phyloP scores from a whole-genome alignment of 2,329 filamentous ascomycete species.

The Trichoderma semiorbis region DNA sequence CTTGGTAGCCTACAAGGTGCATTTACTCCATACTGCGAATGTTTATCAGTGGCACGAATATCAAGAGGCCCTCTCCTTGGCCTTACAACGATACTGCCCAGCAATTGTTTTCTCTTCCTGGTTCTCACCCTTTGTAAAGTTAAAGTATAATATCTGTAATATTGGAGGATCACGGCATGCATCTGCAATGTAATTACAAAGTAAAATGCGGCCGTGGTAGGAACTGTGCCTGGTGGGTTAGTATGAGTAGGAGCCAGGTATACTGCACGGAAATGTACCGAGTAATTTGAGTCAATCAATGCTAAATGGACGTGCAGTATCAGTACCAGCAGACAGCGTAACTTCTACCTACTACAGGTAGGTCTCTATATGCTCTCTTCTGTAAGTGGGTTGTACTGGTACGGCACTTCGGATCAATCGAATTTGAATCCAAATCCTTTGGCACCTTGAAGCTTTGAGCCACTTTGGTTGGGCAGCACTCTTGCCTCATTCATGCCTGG shows the following conservation, averaged over 20 bases:
- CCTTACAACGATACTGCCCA: neutral
- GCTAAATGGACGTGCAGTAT: too few species aligned
- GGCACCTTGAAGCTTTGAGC: neutral
- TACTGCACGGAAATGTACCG: neutral
- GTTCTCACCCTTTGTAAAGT: neutral
- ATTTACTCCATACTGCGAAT: too few species aligned
- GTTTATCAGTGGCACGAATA: neutral
- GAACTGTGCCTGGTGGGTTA: too few species aligned
- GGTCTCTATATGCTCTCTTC: neutral
- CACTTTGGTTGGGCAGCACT: neutral
- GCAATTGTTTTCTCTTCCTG: neutral
- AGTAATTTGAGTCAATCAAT: neutral
- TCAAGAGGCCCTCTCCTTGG: neutral
- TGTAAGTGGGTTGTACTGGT: neutral
- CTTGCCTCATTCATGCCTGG: neutral
- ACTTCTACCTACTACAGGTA: neutral
- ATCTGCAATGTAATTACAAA: neutral
- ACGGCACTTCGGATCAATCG: neutral
- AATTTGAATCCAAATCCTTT: neutral
- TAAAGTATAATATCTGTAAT: neutral
- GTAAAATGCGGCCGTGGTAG: too few species aligned
- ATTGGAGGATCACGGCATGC: neutral
- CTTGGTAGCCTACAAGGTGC: neutral
- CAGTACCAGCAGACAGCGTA: neutral
- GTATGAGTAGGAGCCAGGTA: too few species aligned